Evolutionary conservation across 345 rosid species (phyloP), one percentile per base, ranked within the genome.

Genomic region (Murraya paniculata): DNA sequence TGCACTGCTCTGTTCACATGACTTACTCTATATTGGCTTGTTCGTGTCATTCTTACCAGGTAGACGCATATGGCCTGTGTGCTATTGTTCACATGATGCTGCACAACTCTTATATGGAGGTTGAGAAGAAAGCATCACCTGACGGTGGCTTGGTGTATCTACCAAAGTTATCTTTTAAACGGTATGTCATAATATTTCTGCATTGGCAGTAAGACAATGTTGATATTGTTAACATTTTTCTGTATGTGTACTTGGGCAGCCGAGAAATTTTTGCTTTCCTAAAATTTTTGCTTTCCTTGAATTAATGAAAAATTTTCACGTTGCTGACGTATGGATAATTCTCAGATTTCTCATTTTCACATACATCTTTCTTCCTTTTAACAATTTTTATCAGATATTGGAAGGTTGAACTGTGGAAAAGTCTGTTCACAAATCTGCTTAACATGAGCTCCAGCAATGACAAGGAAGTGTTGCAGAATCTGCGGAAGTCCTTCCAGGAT

Each of bases 31-130:
- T 21, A 31, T 75, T 28, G 73, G 53, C 25, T 48, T 71, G 69
- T 76, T 24, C 66, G 3, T 80, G 60, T 77, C 39, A 73, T 39
- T 82, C 39, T 57, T 71, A 48, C 55, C 86, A 96, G 99, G 98
- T 82, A 64, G 99, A 96, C 83, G 88, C 89, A 14, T 94, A 91
- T 57, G 92, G 98, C 67, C 88, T 96, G 2, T 96, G 99, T 81
- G 98, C 80, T 76, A 71, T 83, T 57, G 97, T 88, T 77, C 99
- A 96, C 80, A 66, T 91, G 92, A 91, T 96, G 98, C 90, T 94
- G 78, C 95, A 94, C 80, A 87, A 87, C 82, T 50, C 88, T 57
- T 94, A 92, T 83, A 84, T 96, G 94, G 90, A 90, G 83, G 79
- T 89, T 36, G 89, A 71, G 72, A 90, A 83, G 89, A 92, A 86